These are phyloP conservation scores for Malus fusca DNA, from an alignment of 306 rosid species.

Conservation along the genomic window DNA sequence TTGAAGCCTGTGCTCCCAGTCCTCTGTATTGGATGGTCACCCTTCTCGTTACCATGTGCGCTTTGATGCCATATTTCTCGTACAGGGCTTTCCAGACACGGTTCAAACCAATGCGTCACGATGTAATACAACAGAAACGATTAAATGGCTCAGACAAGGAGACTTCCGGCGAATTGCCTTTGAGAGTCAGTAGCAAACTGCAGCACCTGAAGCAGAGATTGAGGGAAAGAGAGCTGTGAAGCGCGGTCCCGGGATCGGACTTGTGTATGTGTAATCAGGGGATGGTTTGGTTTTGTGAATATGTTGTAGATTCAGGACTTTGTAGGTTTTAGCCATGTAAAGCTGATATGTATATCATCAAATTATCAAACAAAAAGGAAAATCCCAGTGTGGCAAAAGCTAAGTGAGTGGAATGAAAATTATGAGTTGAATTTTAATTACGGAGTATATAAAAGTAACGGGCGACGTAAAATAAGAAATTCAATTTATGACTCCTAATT, in stretches of 20 bases:
- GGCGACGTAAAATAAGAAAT: no score
- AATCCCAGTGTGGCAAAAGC: background rate
- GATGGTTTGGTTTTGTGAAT: conserved; percentile 20
- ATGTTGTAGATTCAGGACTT: background rate
- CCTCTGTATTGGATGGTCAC: conserved; percentile 63
- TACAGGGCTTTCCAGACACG: conserved; percentile 72
- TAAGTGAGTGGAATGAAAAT: no score
- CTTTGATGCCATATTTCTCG: conserved; percentile 62
- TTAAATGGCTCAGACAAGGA: conserved; percentile 27
- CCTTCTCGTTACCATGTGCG: conserved; percentile 45
- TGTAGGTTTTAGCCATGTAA: conserved; percentile 15
- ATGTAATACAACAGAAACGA: conserved; percentile 53
- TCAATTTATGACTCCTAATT: no score
- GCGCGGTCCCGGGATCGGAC: background rate
- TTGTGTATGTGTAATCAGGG: background rate
- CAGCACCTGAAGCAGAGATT: conserved; percentile 39
- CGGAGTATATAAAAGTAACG: no score
- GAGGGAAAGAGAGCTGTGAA: conserved; percentile 43
- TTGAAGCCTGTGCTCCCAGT: conserved; percentile 74
- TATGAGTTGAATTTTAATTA: no score
- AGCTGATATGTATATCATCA: conserved; percentile 1
- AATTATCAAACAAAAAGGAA: background rate
- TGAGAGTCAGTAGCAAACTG: conserved; percentile 29
- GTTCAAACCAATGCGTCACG: conserved; percentile 72
- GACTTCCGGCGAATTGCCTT: conserved; percentile 32